These are phyloP conservation scores for Fusarium poae DNA, from an alignment of 2,329 filamentous ascomycete genomes.

Conservation along the genomic window DNA sequence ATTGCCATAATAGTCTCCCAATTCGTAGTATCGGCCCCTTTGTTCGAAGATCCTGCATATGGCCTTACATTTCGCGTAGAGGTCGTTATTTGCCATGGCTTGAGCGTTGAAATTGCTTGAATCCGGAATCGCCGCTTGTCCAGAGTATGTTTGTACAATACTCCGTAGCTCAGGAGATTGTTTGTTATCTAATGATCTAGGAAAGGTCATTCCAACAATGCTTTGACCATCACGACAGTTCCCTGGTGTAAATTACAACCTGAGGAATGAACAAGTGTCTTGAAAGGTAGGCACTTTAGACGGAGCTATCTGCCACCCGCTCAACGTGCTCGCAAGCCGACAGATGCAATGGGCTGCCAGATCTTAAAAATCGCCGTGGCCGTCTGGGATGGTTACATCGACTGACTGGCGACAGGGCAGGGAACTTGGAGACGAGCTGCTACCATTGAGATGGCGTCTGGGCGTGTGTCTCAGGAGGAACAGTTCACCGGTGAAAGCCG, in stretches of 20 bases:
- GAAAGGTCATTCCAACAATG: neutral
- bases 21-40: constrained; percentile 41
- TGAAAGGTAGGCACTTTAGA: constrained; percentile 25
- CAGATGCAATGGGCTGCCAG: constrained; percentile 47
- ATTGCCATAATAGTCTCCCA: constrained; percentile 40
- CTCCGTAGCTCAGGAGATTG: constrained; percentile 18
- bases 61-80: constrained; percentile 33
- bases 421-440: constrained; percentile 40
- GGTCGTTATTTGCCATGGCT: constrained; percentile 42
- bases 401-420: constrained; percentile 39
- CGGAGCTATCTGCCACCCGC: constrained; percentile 41
- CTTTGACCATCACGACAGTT: neutral
- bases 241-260: neutral
- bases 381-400: constrained; percentile 49
- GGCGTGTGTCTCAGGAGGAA: constrained; percentile 48
- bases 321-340: constrained; percentile 38
- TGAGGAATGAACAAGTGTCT: neutral
- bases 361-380: constrained; percentile 49
- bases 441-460: constrained; percentile 47
- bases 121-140: constrained; percentile 37
- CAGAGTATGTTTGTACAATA: constrained; percentile 17
- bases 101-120: constrained; percentile 38
- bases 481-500: constrained; percentile 45
- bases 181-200: neutral
- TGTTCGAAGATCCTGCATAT: constrained; percentile 38